phyloP scores from a whole-genome alignment of 2,329 filamentous ascomycete genomes.

The Apiospora koreana region DNA sequence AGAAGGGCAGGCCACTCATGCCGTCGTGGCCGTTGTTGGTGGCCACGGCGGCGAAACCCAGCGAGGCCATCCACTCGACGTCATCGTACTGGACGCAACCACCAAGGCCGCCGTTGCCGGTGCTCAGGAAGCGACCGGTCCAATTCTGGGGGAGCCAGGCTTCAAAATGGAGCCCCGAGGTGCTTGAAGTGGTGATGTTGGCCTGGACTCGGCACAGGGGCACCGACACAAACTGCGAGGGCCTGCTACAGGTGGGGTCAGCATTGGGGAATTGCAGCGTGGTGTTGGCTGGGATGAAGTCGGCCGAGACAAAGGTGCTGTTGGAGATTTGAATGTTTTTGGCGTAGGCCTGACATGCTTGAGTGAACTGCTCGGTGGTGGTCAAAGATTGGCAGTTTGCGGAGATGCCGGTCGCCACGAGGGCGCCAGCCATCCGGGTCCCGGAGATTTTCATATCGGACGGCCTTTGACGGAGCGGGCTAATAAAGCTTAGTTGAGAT shows the following conservation, averaged over 20 bases:
- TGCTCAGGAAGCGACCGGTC: constrained; percentile 46
- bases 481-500: neutral
- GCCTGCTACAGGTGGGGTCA: constrained; percentile 31
- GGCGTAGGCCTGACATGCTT: constrained; percentile 3
- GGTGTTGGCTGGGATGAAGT: constrained; percentile 12
- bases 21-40: constrained; percentile 18
- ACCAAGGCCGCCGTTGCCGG: constrained; percentile 14
- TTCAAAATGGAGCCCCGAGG: constrained; percentile 38
- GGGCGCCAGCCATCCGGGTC: neutral
- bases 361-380: neutral
- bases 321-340: constrained; percentile 5
- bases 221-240: constrained; percentile 17
- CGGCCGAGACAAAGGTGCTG: neutral
- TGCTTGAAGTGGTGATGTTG: constrained; percentile 29
- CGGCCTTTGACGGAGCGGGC: neutral
- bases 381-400: neutral
- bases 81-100: constrained; percentile 31
- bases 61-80: constrained; percentile 42
- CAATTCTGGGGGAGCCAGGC: constrained; percentile 49
- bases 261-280: constrained; percentile 9
- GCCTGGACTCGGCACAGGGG: constrained; percentile 31
- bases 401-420: neutral
- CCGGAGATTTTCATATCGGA: neutral
- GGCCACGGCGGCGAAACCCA: constrained; percentile 14
- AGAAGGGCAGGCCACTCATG: constrained; percentile 8